phyloP scores from a whole-genome alignment of 352 stramenopile genomes.

The Elongisporangium prolatum region DNA sequence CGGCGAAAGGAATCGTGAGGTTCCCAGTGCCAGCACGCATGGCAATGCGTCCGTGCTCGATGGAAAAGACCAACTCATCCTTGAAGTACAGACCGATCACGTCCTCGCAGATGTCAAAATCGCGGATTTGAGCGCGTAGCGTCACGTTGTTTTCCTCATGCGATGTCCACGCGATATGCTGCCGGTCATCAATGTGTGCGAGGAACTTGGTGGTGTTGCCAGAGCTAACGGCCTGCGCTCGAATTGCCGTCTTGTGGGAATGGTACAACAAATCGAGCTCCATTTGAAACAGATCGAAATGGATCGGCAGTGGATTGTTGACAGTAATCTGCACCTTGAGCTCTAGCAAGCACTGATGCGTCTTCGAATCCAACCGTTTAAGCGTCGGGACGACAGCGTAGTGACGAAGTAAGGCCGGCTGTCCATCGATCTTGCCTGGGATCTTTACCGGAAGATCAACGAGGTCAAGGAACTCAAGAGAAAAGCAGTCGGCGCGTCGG shows the following conservation, averaged over 20 bases:
- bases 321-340: slow-evolving; percentile 66
- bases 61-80: slow-evolving; percentile 62
- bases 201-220: slow-evolving; percentile 34
- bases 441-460: slow-evolving; percentile 58
- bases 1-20: slow-evolving; percentile 70
- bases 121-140: slow-evolving; percentile 39
- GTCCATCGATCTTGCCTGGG: slow-evolving; percentile 65
- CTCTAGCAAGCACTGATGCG: slow-evolving; percentile 60
- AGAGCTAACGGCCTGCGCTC: slow-evolving; percentile 42
- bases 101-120: slow-evolving; percentile 60
- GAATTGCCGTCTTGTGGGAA: slow-evolving; percentile 24
- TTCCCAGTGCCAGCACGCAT: slow-evolving; percentile 58
- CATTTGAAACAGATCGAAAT: slow-evolving; percentile 64
- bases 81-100: slow-evolving; percentile 63
- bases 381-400: slow-evolving; percentile 55
- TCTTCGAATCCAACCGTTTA: slow-evolving; percentile 75
- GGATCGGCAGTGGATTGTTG: slow-evolving; percentile 78
- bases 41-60: slow-evolving; percentile 49
- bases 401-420: slow-evolving; percentile 58
- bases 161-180: slow-evolving; percentile 44
- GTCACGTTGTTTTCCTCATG: slow-evolving; percentile 69
- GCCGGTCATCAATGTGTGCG: slow-evolving; percentile 42
- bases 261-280: slow-evolving; percentile 69
- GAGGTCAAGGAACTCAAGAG: slow-evolving; percentile 59
- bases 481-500: slow-evolving; percentile 44